Percentiles rank a stretch among this genome's conserved stretches.
Evolutionary conservation across 2,329 filamentous ascomycete species (phyloP).

Genomic region (Purpureocillium takamizusanense): DNA sequence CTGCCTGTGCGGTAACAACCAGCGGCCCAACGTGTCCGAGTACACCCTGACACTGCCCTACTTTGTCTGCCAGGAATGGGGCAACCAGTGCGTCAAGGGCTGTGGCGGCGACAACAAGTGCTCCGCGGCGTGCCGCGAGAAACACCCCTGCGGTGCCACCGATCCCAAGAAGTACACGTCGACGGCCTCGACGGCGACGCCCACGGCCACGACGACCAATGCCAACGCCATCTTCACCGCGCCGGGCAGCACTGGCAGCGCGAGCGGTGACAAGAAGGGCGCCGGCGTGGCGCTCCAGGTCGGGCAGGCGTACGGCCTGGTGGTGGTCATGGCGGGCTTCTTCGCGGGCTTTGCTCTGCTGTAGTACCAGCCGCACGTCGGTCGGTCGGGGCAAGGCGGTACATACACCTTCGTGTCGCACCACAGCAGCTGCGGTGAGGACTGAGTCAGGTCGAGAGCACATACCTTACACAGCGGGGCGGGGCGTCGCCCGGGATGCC

Average conservation of each 20-base stretch:
- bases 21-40: conserved; percentile 62
- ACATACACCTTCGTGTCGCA: too few relatives aligned
- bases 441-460: too few relatives aligned
- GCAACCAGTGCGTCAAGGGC: conserved; percentile 53
- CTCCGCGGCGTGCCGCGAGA: conserved; percentile 47
- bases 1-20: conserved; percentile 61
- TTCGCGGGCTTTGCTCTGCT: conserved; percentile 32
- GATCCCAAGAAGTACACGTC: conserved; percentile 52
- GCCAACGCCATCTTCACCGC: conserved; percentile 27
- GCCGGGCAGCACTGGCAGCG: conserved; percentile 8
- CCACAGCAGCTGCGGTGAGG: too few relatives aligned
- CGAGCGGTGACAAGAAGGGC: conserved; percentile 13
- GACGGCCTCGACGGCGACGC: conserved; percentile 33
- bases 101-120: conserved; percentile 52
- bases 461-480: too few relatives aligned
- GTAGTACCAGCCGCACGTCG: too few relatives aligned
- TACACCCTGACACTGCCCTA: conserved; percentile 73
- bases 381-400: too few relatives aligned
- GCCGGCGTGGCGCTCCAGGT: conserved; percentile 21
- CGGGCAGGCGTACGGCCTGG: conserved; percentile 27
- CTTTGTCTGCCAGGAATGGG: conserved; percentile 66
- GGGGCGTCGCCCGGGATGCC: too few relatives aligned
- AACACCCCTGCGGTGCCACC: conserved; percentile 66
- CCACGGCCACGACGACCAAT: conserved; percentile 24
- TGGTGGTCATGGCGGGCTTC: conserved; percentile 26